phyloP scores from a whole-genome alignment of 139 green algal genomes.

The Tetraselmis chui region DNA sequence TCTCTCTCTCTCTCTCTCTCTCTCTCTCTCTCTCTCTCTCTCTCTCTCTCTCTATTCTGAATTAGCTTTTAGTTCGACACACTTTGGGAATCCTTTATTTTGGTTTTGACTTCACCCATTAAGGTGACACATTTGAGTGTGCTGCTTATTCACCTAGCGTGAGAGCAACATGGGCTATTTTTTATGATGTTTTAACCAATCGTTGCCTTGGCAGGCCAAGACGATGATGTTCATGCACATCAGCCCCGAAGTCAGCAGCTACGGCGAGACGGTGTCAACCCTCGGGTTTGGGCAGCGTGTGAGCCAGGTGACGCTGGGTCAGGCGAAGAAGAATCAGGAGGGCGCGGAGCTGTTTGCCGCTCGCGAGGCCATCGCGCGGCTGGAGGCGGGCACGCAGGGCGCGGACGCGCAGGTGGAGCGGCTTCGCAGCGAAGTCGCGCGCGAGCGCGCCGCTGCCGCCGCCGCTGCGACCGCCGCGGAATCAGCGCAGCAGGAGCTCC shows the following conservation, averaged over 20 bases:
- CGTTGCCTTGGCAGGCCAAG: too few species aligned
- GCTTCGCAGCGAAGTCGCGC: background rate
- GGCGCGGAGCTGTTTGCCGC: background rate
- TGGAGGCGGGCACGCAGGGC: background rate
- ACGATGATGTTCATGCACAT: conserved; percentile 94
- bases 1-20: too few species aligned
- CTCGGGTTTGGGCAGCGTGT: conserved; percentile 83
- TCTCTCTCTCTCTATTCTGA: too few species aligned
- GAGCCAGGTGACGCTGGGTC: conserved; percentile 80
- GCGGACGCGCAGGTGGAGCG: background rate
- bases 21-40: too few species aligned
- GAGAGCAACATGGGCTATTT: too few species aligned
- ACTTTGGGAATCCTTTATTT: too few species aligned
- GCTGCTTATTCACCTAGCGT: too few species aligned
- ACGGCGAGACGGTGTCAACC: conserved; percentile 67
- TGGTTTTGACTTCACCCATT: too few species aligned
- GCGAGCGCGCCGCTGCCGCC: background rate
- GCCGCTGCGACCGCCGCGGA: background rate
- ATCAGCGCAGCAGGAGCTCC: background rate
- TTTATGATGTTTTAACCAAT: too few species aligned
- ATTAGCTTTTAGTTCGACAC: too few species aligned
- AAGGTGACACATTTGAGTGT: too few species aligned
- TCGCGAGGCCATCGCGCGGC: background rate
- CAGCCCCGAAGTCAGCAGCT: conserved; percentile 61
- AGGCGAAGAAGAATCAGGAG: conserved; percentile 27